These are phyloP conservation scores for Coniochaeta sp. DNA, from an alignment of 2,329 filamentous ascomycete species.

Conservation along the genomic window DNA sequence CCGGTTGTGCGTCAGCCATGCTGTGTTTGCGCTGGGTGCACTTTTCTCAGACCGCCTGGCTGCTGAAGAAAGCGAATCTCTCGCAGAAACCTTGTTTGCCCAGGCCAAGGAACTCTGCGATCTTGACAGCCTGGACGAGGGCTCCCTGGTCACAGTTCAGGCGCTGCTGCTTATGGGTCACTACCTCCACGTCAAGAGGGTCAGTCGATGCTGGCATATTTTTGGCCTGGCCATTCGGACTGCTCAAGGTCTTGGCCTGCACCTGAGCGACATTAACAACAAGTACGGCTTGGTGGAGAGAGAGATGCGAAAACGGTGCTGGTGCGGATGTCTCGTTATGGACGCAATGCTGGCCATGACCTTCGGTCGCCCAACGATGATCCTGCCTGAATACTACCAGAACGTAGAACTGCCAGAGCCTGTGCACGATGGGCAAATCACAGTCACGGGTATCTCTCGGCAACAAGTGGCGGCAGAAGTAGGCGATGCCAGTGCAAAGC, in stretches of 20 bases:
- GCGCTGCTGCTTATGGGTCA: constrained; percentile 5
- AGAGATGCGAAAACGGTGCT: constrained; percentile 4
- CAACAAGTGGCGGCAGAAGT: too few relatives aligned
- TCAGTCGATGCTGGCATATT: constrained; percentile 2
- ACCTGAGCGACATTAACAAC: constrained; percentile 2
- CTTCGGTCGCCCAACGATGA: constrained; percentile 3
- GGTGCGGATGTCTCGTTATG: constrained; percentile 5
- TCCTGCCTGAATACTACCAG: constrained; percentile 1
- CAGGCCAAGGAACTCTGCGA: not conserved
- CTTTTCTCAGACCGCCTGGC: not conserved
- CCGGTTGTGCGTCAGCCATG: constrained; percentile 2
- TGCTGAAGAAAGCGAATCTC: not conserved
- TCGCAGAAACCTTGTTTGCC: constrained; percentile 1
- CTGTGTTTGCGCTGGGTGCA: constrained; percentile 1
- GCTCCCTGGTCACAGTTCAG: constrained; percentile 1
- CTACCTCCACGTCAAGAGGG: constrained; percentile 3
- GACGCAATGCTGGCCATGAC: constrained; percentile 3
- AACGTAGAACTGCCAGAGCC: not conserved
- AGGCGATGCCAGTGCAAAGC: not conserved
- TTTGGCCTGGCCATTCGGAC: constrained; percentile 4
- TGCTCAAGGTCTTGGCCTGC: constrained; percentile 3
- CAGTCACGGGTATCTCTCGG: not conserved
- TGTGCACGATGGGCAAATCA: not conserved
- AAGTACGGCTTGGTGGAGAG: not conserved
- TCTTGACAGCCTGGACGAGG: not conserved